Percentiles rank a stretch among this genome's conserved stretches.
phyloP scores from a whole-genome alignment of 2,329 filamentous ascomycete genomes.

The Rhinocladiella mackenziei region DNA sequence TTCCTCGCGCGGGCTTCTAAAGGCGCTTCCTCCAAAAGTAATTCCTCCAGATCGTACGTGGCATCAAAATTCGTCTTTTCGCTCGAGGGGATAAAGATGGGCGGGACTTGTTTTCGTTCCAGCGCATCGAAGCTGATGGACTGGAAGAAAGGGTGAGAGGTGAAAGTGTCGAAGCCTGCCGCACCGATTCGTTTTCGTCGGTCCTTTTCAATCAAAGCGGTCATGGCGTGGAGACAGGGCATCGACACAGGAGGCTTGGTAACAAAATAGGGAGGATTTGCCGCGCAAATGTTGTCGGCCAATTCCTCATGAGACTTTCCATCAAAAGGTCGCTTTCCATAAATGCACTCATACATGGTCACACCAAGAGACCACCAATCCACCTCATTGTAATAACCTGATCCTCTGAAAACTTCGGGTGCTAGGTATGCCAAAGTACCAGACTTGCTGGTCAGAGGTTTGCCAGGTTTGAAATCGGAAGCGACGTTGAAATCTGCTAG shows the following conservation, averaged over 20 bases:
- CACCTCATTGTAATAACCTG: slow-evolving; percentile 82
- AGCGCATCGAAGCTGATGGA: slow-evolving; percentile 78
- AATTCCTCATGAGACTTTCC: slow-evolving; percentile 79
- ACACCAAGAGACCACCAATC: slow-evolving; percentile 99
- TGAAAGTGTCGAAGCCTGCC: slow-evolving; percentile 77
- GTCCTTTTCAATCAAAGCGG: slow-evolving; percentile 75
- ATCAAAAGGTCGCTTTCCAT: slow-evolving; percentile 97
- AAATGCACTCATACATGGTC: slow-evolving; percentile 99
- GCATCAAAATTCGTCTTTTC: slow-evolving; percentile 99
- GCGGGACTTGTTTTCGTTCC: slow-evolving; percentile 81
- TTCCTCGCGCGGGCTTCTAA: slow-evolving; percentile 86
- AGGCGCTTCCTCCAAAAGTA: slow-evolving; percentile 89
- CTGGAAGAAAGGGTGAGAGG: slow-evolving; percentile 82
- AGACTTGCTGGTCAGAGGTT: slow-evolving; percentile 87
- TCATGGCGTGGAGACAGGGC: slow-evolving; percentile 83
- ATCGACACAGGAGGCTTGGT: slow-evolving; percentile 87
- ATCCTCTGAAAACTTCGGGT: slow-evolving; percentile 88
- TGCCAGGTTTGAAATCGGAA: slow-evolving; percentile 80
- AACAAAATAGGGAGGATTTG: slow-evolving; percentile 81
- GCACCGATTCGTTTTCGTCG: slow-evolving; percentile 77
- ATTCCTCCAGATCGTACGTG: slow-evolving; percentile 92
- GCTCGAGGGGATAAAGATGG: slow-evolving; percentile 86
- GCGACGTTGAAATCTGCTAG: slow-evolving; percentile 98
- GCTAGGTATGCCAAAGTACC: slow-evolving; percentile 93
- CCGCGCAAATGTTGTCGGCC: slow-evolving; percentile 73